These are phyloP conservation scores for Seiridium cupressi DNA, from an alignment of 2,329 filamentous ascomycete genomes.

Conservation along the genomic window DNA sequence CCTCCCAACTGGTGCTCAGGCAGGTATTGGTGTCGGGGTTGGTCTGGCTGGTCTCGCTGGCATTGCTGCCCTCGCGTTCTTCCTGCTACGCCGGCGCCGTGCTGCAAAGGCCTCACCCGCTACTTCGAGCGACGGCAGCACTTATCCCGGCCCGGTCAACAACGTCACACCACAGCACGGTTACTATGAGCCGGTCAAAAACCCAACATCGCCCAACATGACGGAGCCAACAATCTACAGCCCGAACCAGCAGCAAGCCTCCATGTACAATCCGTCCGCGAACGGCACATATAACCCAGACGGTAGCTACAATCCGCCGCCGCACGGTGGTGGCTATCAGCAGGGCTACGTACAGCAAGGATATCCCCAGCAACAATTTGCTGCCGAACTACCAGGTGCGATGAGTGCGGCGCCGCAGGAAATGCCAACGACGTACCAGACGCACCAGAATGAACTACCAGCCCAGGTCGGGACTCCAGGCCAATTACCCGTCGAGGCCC, in stretches of 20 bases:
- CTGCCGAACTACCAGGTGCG: neutral
- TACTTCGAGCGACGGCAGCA: neutral
- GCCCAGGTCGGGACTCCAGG: neutral
- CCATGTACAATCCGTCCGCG: neutral
- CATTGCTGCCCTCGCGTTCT: slow-evolving; percentile 20
- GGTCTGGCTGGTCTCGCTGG: slow-evolving; percentile 20
- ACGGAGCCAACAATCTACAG: neutral
- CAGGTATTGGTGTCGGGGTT: slow-evolving; percentile 32
- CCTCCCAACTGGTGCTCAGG: slow-evolving; percentile 28
- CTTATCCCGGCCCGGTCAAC: neutral
- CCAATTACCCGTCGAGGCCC: neutral
- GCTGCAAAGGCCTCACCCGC: neutral
- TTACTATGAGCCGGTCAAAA: slow-evolving; percentile 3
- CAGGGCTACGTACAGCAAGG: neutral
- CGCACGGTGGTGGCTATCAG: neutral
- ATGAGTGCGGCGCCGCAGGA: neutral
- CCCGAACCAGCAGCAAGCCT: neutral
- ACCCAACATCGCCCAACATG: neutral
- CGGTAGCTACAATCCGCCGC: neutral
- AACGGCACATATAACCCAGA: too few relatives aligned
- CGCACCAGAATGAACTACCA: neutral
- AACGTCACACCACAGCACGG: neutral
- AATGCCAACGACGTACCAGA: neutral
- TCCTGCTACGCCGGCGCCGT: slow-evolving; percentile 11
- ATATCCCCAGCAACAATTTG: neutral